Evolutionary conservation across 768 basidiomycete species (phyloP).

Genomic region (Pluteus cervinus): DNA sequence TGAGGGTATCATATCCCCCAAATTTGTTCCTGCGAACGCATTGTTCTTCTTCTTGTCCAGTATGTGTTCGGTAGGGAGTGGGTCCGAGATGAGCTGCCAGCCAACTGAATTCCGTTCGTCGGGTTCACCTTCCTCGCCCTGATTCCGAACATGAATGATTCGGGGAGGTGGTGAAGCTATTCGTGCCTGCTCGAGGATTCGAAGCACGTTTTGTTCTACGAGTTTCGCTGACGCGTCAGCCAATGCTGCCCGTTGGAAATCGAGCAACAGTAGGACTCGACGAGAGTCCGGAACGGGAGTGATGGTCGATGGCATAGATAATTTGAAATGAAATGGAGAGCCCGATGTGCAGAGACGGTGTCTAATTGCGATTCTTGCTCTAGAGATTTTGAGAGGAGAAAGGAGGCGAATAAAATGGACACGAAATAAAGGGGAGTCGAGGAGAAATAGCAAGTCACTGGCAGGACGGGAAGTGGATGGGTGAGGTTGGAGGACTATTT

Average conservation of each 20-base stretch:
- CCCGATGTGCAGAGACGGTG: no score
- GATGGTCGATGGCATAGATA: no score
- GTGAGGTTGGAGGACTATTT: no score
- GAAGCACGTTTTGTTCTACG: slow-evolving; percentile 41
- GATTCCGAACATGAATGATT: slow-evolving; percentile 67
- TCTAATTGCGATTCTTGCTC: no score
- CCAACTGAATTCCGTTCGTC: slow-evolving; percentile 52
- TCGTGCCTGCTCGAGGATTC: slow-evolving; percentile 46
- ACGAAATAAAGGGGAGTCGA: no score
- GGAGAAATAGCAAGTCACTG: no score
- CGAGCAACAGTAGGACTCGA: slow-evolving; percentile 54
- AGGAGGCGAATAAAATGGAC: no score
- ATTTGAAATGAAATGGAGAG: no score
- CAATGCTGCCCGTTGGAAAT: slow-evolving; percentile 50
- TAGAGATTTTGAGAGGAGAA: no score
- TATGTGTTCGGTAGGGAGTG: slow-evolving; percentile 43
- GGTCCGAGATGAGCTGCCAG: slow-evolving; percentile 56
- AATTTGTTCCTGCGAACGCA: slow-evolving; percentile 54
- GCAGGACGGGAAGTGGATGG: no score
- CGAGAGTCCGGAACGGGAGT: slow-evolving; percentile 5
- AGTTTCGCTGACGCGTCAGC: slow-evolving; percentile 30
- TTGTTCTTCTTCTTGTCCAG: slow-evolving; percentile 69
- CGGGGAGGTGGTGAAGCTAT: slow-evolving; percentile 39
- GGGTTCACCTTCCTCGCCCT: slow-evolving; percentile 52
- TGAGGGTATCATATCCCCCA: slow-evolving; percentile 41